Evolutionary conservation across 345 rosid species (phyloP).

Genomic region (Laguncularia racemosa): DNA sequence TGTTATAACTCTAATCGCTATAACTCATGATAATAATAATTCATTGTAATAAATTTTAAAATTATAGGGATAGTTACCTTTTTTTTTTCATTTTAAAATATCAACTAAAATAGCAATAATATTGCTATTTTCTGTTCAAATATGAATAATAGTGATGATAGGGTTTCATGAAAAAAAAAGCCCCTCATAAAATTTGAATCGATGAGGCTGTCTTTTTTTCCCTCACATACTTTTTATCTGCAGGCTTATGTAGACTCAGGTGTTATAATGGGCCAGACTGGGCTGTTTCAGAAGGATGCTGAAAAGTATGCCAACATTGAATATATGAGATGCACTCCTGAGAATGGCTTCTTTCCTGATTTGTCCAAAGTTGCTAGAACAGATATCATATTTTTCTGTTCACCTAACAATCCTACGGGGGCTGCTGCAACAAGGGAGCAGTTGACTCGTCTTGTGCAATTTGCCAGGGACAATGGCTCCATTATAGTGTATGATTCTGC

Average conservation of each 20-base stretch:
- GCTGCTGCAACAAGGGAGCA: constrained; percentile 90
- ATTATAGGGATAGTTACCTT: too few relatives aligned
- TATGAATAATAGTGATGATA: too few relatives aligned
- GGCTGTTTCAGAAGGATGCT: constrained; percentile 50
- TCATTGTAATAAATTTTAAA: too few relatives aligned
- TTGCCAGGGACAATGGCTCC: constrained; percentile 88
- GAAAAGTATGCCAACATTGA: constrained; percentile 70
- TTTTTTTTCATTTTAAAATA: too few relatives aligned
- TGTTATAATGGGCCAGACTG: constrained; percentile 95
- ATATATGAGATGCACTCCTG: constrained; percentile 94
- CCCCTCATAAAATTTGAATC: too few relatives aligned
- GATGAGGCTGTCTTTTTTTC: constrained; percentile 7
- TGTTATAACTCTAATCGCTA: too few relatives aligned
- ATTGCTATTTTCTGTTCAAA: too few relatives aligned
- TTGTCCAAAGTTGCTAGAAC: constrained; percentile 60
- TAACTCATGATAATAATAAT: too few relatives aligned
- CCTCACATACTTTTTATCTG: constrained; percentile 1
- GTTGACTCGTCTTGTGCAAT: constrained; percentile 57
- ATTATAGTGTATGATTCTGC: constrained; percentile 92
- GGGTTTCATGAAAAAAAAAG: too few relatives aligned
- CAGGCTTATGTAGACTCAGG: constrained; percentile 98
- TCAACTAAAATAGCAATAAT: too few relatives aligned
- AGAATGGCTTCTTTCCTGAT: constrained; percentile 93
- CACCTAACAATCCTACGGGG: constrained; percentile 97
- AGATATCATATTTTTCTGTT: constrained; percentile 90